Conservation (phyloP, 305 asterid genomes). For the Fraxinus albicans region DNA sequence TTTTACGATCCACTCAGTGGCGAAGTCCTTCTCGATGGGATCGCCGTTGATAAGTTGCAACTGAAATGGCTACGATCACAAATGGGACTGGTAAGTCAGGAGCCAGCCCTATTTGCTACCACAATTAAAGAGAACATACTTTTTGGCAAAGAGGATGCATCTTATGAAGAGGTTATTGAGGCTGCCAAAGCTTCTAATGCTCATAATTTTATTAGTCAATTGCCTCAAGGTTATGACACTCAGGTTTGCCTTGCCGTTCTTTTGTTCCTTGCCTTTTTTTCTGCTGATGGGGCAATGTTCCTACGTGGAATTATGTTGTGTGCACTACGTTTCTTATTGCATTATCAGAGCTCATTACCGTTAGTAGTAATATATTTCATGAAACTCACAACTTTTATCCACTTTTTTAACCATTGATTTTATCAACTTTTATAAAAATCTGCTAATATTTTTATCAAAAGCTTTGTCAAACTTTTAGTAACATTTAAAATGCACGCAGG, state of each 20-base stretch:
- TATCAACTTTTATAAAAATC: neutral
- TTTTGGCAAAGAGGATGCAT: conserved; percentile 87
- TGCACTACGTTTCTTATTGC: neutral
- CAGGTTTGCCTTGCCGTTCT: conserved; percentile 47
- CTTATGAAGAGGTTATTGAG: conserved; percentile 67
- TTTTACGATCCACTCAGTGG: conserved; percentile 84
- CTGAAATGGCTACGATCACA: conserved; percentile 94
- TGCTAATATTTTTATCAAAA: neutral
- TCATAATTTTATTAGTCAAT: conserved; percentile 75
- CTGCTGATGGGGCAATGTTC: neutral
- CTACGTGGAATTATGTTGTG: neutral
- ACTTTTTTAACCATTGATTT: too few relatives aligned
- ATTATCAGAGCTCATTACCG: neutral
- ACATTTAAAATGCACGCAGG: conserved; percentile 39
- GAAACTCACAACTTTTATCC: neutral
- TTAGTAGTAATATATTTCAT: neutral
- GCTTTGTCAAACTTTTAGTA: neutral
- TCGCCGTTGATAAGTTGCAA: conserved; percentile 66
- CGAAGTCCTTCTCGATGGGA: conserved; percentile 72
- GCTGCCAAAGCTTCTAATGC: conserved; percentile 96
- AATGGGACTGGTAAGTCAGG: conserved; percentile 97
- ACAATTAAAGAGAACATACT: conserved; percentile 83
- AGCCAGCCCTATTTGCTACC: conserved; percentile 89
- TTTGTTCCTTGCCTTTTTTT: neutral
- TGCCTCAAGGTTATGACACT: conserved; percentile 93